Evolutionary conservation across 139 green algal species (phyloP).

Genomic region (Tetratostichococcus sp.): DNA sequence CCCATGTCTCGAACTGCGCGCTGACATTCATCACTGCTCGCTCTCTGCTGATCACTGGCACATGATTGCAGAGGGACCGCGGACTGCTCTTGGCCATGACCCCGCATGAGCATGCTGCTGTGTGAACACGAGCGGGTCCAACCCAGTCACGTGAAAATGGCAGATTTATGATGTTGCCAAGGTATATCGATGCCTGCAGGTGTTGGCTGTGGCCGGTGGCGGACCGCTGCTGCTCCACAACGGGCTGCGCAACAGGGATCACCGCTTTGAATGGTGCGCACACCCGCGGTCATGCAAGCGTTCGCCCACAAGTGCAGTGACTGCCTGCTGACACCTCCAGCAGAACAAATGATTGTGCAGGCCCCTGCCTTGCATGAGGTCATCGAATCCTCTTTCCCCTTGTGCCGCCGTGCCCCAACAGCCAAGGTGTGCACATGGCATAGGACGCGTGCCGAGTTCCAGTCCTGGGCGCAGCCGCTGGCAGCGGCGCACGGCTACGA

Average conservation of each 20-base stretch:
- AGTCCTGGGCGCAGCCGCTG: conserved; percentile 25
- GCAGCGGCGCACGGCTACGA: conserved; percentile 35
- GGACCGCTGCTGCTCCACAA: conserved; percentile 8
- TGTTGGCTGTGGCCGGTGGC: conserved; percentile 14
- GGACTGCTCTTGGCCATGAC: no score
- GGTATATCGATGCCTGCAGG: no score
- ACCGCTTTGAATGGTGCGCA: conserved; percentile 58
- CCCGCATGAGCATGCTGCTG: no score
- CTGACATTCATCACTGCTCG: no score
- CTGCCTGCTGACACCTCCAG: not conserved
- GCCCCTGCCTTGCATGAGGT: not conserved
- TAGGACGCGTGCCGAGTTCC: conserved; percentile 48
- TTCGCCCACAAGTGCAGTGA: not conserved
- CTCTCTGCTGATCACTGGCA: no score
- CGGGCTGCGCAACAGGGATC: conserved; percentile 47
- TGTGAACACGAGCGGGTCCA: no score
- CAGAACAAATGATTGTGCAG: not conserved
- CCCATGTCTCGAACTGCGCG: no score
- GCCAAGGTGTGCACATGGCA: not conserved
- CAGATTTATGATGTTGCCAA: no score
- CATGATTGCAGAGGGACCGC: no score
- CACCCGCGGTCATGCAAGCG: not conserved
- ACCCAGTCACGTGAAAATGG: no score
- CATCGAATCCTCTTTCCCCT: no score
- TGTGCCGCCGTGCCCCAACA: no score